Conservation (phyloP, 768 basidiomycete species). For the Podaxis rugospora region DNA sequence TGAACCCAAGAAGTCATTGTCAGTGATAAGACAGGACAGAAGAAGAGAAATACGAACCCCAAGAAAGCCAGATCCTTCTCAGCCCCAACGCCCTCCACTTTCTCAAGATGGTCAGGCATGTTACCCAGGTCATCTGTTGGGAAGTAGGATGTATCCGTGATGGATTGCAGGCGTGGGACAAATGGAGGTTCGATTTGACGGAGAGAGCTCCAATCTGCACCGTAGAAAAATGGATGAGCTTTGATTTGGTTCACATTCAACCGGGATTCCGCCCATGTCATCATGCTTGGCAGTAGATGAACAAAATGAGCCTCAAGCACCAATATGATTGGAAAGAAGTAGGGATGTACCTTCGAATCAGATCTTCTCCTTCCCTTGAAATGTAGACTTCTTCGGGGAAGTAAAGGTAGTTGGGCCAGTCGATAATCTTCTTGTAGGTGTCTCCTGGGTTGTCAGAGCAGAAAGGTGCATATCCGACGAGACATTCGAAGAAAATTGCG, state of each 20-base stretch:
- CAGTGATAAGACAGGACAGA: neutral
- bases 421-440: slow-evolving; percentile 97
- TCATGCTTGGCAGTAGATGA: slow-evolving; percentile 51
- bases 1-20: slow-evolving; percentile 22
- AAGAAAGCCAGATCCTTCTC: slow-evolving; percentile 69
- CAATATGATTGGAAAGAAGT: neutral
- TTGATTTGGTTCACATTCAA: slow-evolving; percentile 85
- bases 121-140: slow-evolving; percentile 89
- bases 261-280: slow-evolving; percentile 77
- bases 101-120: slow-evolving; percentile 54
- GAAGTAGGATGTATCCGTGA: slow-evolving; percentile 95
- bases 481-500: slow-evolving; percentile 98
- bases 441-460: slow-evolving; percentile 96
- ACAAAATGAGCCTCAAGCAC: neutral
- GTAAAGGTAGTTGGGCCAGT: slow-evolving; percentile 87
- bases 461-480: slow-evolving; percentile 97
- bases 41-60: slow-evolving; percentile 40
- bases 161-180: slow-evolving; percentile 87
- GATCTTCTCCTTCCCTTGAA: slow-evolving; percentile 85
- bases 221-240: slow-evolving; percentile 89
- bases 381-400: slow-evolving; percentile 97
- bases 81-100: slow-evolving; percentile 56
- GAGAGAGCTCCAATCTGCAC: slow-evolving; percentile 91
- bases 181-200: slow-evolving; percentile 95
- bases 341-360: slow-evolving; percentile 69